phyloP scores from a whole-genome alignment of 176 grass and related monocot genomes.

The Aegilops umbellulata region DNA sequence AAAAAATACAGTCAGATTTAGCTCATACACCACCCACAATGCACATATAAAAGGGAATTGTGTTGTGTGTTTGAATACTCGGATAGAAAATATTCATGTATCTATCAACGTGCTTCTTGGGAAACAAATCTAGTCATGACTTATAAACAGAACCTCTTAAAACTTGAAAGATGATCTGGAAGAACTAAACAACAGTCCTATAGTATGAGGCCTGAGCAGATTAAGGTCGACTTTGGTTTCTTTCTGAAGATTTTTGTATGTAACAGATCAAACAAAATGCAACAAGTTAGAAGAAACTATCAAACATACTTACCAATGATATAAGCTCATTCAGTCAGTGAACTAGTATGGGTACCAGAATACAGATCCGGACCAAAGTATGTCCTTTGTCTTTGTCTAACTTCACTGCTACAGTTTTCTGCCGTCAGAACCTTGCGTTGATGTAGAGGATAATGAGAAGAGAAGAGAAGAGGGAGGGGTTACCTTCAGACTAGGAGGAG shows the following conservation, averaged over 20 bases:
- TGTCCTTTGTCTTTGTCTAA: too few relatives aligned
- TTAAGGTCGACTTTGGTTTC: slow-evolving; percentile 4
- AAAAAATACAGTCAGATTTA: background rate
- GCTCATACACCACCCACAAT: background rate
- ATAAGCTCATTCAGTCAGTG: slow-evolving; percentile 46
- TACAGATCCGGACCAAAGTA: too few relatives aligned
- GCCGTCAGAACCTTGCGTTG: slow-evolving; percentile 38
- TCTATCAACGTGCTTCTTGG: background rate
- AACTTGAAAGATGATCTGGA: background rate
- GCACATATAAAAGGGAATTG: background rate
- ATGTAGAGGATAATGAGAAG: slow-evolving; percentile 41
- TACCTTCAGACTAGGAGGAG: too few relatives aligned
- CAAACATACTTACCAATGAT: slow-evolving; percentile 49
- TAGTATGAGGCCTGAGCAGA: background rate
- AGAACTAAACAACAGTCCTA: background rate
- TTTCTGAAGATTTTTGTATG: background rate
- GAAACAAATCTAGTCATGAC: background rate
- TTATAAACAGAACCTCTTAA: background rate
- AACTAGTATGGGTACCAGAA: too few relatives aligned
- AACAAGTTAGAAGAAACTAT: background rate
- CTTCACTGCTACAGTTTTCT: slow-evolving; percentile 39
- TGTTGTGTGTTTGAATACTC: background rate
- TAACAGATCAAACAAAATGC: background rate
- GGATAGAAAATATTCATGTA: background rate
- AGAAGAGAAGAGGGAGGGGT: too few relatives aligned